Conservation (phyloP, 129 eudicot species). For the Flaveria sonorensis region DNA sequence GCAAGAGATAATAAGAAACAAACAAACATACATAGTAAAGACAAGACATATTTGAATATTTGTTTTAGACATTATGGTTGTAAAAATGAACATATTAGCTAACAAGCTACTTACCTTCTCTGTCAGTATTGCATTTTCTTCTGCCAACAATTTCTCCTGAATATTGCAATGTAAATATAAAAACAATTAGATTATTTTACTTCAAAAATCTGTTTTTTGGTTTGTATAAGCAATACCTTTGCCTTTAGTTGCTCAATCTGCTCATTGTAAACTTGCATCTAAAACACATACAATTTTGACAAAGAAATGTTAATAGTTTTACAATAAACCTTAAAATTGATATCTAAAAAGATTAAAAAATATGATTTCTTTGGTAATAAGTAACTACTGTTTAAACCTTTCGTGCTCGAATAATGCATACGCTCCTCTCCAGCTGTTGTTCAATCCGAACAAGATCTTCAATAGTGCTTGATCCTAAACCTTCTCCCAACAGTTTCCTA, state of each 20-base stretch:
- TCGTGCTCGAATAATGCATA: slow-evolving; percentile 62
- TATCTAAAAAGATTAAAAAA: not conserved
- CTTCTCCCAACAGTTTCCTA: slow-evolving; percentile 88
- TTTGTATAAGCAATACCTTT: slow-evolving; percentile 47
- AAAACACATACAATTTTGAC: slow-evolving; percentile 21
- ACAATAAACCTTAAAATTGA: slow-evolving; percentile 8
- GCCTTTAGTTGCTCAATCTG: slow-evolving; percentile 68
- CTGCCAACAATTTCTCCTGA: slow-evolving; percentile 70
- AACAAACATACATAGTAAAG: not conserved
- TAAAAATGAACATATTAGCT: not conserved
- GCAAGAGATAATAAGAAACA: not conserved
- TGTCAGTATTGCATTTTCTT: slow-evolving; percentile 65
- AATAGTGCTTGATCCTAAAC: slow-evolving; percentile 62
- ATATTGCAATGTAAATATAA: slow-evolving; percentile 3
- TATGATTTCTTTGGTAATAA: not conserved
- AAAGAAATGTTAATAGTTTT: slow-evolving; percentile 3
- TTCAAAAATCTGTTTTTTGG: not conserved
- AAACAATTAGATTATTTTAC: not conserved
- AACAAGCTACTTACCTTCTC: slow-evolving; percentile 58
- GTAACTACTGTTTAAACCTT: slow-evolving; percentile 46
- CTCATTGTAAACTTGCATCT: slow-evolving; percentile 79
- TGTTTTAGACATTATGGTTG: not conserved
- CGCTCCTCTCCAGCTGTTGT: slow-evolving; percentile 75
- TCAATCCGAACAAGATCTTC: slow-evolving; percentile 78
- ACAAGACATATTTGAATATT: not conserved